These are phyloP conservation scores for Lablab purpureus DNA, from an alignment of 306 rosid species.

Conservation along the genomic window DNA sequence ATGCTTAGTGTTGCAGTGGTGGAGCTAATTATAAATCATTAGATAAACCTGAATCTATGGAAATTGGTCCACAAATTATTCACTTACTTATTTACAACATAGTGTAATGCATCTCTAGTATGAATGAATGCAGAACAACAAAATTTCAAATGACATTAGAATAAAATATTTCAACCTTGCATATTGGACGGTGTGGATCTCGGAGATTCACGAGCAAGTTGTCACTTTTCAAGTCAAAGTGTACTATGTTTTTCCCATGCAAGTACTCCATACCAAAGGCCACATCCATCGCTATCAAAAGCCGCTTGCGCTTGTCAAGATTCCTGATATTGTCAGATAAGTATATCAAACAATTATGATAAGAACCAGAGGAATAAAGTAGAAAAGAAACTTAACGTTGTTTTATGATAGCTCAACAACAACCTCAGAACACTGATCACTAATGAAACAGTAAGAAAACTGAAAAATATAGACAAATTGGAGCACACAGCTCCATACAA, in stretches of 20 bases:
- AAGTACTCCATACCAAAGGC: constrained; percentile 98
- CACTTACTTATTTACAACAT: constrained; percentile 10
- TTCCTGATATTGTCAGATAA: constrained; percentile 58
- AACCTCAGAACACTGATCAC: background rate
- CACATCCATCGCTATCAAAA: constrained; percentile 93
- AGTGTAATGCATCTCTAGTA: constrained; percentile 17
- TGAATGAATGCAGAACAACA: constrained; percentile 17
- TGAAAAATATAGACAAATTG: background rate
- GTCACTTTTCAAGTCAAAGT: constrained; percentile 97
- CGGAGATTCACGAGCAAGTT: constrained; percentile 93
- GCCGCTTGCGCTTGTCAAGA: constrained; percentile 87
- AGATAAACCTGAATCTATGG: constrained; percentile 17
- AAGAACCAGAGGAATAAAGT: background rate
- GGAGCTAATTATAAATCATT: constrained; percentile 29
- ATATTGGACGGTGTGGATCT: constrained; percentile 93
- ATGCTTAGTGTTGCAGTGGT: constrained; percentile 13
- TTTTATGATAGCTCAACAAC: background rate
- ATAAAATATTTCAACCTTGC: constrained; percentile 70
- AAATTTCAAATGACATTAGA: constrained; percentile 30
- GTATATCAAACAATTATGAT: constrained; percentile 14
- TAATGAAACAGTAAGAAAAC: background rate
- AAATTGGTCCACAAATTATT: constrained; percentile 15
- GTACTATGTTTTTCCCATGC: constrained; percentile 94
- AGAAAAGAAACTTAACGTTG: background rate
- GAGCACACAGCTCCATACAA: background rate